Evolutionary conservation across 1,284 basidiomycete genomes (phyloP).

Genomic region (Trichosporon faecale): DNA sequence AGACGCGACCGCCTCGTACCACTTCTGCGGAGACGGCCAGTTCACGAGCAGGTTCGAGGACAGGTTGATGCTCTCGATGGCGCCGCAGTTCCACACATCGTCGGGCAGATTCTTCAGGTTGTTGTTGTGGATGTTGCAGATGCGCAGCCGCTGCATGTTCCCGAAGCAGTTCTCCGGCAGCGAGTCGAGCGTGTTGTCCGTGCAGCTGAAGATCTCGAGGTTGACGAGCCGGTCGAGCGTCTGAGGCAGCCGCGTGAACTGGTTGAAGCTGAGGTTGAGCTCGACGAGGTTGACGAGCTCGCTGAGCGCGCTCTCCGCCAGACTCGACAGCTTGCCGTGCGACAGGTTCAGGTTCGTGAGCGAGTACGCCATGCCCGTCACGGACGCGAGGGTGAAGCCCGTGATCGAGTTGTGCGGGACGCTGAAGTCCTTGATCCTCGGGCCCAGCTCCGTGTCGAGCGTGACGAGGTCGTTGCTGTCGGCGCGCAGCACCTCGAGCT

Average conservation of each 20-base stretch:
- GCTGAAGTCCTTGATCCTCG: constrained; percentile 57
- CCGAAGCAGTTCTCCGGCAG: constrained; percentile 74
- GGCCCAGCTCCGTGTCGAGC: constrained; percentile 71
- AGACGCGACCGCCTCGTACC: constrained; percentile 28
- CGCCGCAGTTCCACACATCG: constrained; percentile 79
- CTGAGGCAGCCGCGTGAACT: constrained; percentile 79
- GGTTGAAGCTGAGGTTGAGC: constrained; percentile 79
- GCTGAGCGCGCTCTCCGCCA: constrained; percentile 69
- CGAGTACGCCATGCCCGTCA: constrained; percentile 61
- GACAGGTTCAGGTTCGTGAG: constrained; percentile 85
- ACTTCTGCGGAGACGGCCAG: constrained; percentile 65
- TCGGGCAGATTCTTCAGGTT: constrained; percentile 73
- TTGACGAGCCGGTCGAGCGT: constrained; percentile 69
- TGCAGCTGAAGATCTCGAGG: constrained; percentile 75
- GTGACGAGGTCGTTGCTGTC: constrained; percentile 79
- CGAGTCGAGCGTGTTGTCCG: constrained; percentile 79
- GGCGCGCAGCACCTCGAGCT: constrained; percentile 65
- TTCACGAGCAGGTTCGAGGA: constrained; percentile 79
- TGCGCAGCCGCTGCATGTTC: constrained; percentile 68
- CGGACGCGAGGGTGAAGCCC: constrained; percentile 65
- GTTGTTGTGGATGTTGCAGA: constrained; percentile 87
- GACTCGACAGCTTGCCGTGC: constrained; percentile 79
- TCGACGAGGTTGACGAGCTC: constrained; percentile 70
- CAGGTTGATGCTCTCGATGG: constrained; percentile 72
- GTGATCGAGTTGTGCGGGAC: constrained; percentile 59